Conservation (phyloP, 129 eudicot genomes). For the Lactuca sativa region DNA sequence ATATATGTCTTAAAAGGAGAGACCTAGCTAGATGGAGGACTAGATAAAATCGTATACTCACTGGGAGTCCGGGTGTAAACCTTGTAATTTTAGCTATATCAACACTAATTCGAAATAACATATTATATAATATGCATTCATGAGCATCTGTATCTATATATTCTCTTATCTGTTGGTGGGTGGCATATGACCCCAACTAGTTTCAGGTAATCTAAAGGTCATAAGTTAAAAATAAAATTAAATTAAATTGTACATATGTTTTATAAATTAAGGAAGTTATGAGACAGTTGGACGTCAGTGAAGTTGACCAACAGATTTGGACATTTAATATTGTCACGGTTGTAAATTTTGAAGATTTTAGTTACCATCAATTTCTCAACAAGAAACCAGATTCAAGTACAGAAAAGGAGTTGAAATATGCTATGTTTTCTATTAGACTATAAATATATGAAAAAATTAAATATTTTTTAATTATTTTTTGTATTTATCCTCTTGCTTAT, state of each 20-base stretch:
- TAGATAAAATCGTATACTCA: not conserved
- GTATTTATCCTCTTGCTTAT: too few species aligned
- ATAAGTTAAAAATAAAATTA: not conserved
- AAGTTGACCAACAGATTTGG: constrained; percentile 26
- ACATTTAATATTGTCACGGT: constrained; percentile 30
- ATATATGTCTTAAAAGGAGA: constrained; percentile 19
- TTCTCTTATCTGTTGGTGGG: not conserved
- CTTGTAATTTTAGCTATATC: constrained; percentile 20
- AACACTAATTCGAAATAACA: constrained; percentile 6
- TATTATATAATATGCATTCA: not conserved
- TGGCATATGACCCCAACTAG: not conserved
- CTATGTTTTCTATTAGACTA: not conserved
- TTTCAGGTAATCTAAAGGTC: not conserved
- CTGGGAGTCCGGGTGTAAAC: constrained; percentile 17
- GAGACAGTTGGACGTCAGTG: constrained; percentile 35
- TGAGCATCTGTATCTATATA: not conserved
- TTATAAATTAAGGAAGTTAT: constrained; percentile 4
- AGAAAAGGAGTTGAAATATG: constrained; percentile 4
- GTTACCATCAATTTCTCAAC: constrained; percentile 37
- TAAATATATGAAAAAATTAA: too few species aligned
- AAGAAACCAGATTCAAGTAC: constrained; percentile 22
- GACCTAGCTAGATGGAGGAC: not conserved
- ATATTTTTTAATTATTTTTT: too few species aligned
- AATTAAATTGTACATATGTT: not conserved
- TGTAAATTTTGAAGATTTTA: constrained; percentile 16